Base-by-base conservation (phyloP, 1,284 basidiomycete genomes). In the Mycena citricolor region DNA sequence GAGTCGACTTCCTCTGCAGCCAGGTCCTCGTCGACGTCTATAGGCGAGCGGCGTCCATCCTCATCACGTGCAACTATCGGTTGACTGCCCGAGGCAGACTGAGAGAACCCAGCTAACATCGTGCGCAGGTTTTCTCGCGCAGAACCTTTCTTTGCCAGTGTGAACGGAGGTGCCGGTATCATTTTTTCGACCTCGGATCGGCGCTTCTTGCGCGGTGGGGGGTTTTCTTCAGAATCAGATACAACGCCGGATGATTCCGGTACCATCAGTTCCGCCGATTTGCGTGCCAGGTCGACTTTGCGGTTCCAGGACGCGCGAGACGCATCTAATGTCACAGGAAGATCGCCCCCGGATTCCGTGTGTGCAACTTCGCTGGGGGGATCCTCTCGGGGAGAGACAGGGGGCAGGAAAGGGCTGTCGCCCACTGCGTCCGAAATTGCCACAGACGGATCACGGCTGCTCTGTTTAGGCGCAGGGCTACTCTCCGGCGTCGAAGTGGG, bases 51-150 rank as follows among this genome's bases (percentile, higher is more conserved):
- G 65, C 33, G 25, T 32, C 42, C 39, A n/a, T 45, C 44, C 19
- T 47, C 49, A 4, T 39, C 41, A 8, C 12, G 22, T 11, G 31
- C 32, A 19, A 16, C 26, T 23, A 13, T 8, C 4, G 25, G 35
- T 19, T 43, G 42, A 19, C 34, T 42, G 7, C 51, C 43, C 10
- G 38, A 10, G 8, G 19, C 33, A 7, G 33, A 12, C 16, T 39
- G 17, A 10, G 78, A 73, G 61, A 80, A 86, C 11, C 64, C 68
- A 36, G 64, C 68, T 42, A 87, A 57, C 32, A 62, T 67, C 34
- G 63, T 67, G 41, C 75, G 66, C 30, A 84, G 63, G 30, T 54
- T 66, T 37, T 61, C 55, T 29, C 62, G 63, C 21, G 65, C 60
- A 16, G 48, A 42, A 28, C 54, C 48, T 41, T 47, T 37, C 19